phyloP scores from a whole-genome alignment of 73 alveolate species.

The Tetrahymena thermophila region DNA sequence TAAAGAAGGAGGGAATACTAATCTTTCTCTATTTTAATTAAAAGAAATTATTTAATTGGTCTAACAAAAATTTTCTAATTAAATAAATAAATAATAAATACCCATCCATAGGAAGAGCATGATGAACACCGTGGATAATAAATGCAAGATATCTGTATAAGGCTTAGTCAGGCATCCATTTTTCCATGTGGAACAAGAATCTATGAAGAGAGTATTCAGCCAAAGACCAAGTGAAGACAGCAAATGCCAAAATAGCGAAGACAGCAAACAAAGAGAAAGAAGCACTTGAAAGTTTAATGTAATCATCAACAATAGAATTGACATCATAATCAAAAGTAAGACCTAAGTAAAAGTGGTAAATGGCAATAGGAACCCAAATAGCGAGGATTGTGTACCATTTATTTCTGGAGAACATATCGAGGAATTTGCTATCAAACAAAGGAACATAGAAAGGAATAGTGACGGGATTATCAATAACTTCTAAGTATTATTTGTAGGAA shows the following conservation, averaged over 20 bases:
- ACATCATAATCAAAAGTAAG: background rate
- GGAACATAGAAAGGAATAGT: background rate
- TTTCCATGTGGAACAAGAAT: constrained; percentile 56
- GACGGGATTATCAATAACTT: background rate
- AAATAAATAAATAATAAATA: too few species aligned
- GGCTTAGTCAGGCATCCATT: constrained; percentile 26
- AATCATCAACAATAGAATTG: background rate
- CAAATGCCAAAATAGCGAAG: background rate
- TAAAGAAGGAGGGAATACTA: constrained; percentile 53
- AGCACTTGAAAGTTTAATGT: background rate
- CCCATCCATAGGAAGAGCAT: constrained; percentile 66
- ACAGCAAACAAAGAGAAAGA: background rate
- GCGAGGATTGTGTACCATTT: background rate
- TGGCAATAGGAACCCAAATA: background rate
- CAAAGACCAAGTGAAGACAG: constrained; percentile 37
- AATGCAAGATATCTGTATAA: constrained; percentile 24
- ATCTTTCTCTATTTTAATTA: constrained; percentile 8
- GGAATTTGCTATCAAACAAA: background rate
- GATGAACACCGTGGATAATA: constrained; percentile 60
- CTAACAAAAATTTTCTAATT: background rate
- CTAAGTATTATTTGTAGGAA: background rate
- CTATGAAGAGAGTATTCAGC: constrained; percentile 55
- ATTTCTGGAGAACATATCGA: background rate
- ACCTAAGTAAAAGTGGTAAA: background rate
- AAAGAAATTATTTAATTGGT: background rate